phyloP scores from a whole-genome alignment of 495 filamentous ascomycete species.

The Daldinia loculata region DNA sequence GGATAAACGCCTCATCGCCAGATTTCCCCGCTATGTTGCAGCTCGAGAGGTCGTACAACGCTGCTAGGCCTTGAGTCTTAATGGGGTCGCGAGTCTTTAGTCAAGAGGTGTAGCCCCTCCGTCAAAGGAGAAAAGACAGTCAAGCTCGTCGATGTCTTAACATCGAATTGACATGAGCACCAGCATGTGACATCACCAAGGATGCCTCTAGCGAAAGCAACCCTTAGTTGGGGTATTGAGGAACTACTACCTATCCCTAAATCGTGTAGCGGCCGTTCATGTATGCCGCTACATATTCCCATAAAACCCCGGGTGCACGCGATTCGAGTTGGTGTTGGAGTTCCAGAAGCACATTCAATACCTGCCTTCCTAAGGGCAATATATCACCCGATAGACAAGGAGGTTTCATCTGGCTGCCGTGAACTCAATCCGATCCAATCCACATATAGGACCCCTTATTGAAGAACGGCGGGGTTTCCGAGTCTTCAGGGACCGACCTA shows the following conservation, averaged over 20 bases:
- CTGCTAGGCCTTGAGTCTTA: neutral
- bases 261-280: neutral
- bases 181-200: slow-evolving; percentile 5
- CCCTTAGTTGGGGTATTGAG: neutral
- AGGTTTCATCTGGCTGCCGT: slow-evolving; percentile 36
- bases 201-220: neutral
- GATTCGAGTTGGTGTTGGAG: slow-evolving; percentile 5
- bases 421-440: slow-evolving; percentile 44
- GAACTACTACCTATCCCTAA: slow-evolving; percentile 6
- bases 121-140: neutral
- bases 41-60: neutral
- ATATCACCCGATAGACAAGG: slow-evolving; percentile 40
- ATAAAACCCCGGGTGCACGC: slow-evolving; percentile 13
- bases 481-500: slow-evolving; percentile 29
- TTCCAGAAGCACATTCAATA: slow-evolving; percentile 19
- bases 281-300: slow-evolving; percentile 17
- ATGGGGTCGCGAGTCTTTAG: neutral
- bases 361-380: slow-evolving; percentile 38
- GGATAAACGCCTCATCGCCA: slow-evolving; percentile 44
- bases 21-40: slow-evolving; percentile 29
- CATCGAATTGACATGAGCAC: neutral
- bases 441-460: slow-evolving; percentile 32
- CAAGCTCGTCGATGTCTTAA: neutral
- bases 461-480: slow-evolving; percentile 42
- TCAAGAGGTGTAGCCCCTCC: neutral